Evolutionary conservation across 371 early-diverging fungal genomes (phyloP).

Genomic region (Mucor circinelloides): DNA sequence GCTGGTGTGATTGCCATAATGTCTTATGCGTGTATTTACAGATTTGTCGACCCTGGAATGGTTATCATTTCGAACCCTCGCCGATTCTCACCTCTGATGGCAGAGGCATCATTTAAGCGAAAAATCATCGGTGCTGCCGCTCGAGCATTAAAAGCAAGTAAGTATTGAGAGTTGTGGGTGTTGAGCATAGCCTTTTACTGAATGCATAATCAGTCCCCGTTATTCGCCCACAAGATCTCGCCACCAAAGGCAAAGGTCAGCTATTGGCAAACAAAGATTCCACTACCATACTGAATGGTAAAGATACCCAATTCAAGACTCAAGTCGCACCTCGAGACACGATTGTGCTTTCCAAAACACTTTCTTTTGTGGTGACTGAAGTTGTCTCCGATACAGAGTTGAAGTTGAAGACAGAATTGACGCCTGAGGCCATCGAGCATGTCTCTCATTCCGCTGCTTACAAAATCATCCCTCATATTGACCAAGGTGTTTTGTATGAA

Average conservation of each 20-base stretch:
- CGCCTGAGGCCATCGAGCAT: slow-evolving; percentile 39
- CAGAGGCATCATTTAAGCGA: slow-evolving; percentile 72
- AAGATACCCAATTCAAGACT: slow-evolving; percentile 60
- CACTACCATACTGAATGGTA: slow-evolving; percentile 44
- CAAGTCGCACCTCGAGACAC: slow-evolving; percentile 55
- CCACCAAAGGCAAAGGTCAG: slow-evolving; percentile 59
- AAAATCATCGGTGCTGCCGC: slow-evolving; percentile 73
- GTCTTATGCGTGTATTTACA: neutral
- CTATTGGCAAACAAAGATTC: slow-evolving; percentile 41
- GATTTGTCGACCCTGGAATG: slow-evolving; percentile 81
- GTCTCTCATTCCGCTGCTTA: slow-evolving; percentile 42
- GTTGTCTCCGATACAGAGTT: slow-evolving; percentile 74
- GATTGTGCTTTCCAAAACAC: slow-evolving; percentile 50
- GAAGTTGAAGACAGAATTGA: slow-evolving; percentile 46
- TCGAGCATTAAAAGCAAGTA: slow-evolving; percentile 59
- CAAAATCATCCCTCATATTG: slow-evolving; percentile 75
- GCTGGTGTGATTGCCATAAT: neutral
- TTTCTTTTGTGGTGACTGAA: slow-evolving; percentile 55
- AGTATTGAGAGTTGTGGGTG: neutral
- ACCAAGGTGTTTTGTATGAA: slow-evolving; percentile 74
- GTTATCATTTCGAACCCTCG: slow-evolving; percentile 71
- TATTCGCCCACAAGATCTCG: slow-evolving; percentile 79
- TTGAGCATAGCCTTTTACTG: neutral
- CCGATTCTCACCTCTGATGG: slow-evolving; percentile 72
- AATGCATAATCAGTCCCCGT: slow-evolving; percentile 69